Evolutionary conservation across 2,329 filamentous ascomycete genomes (phyloP).

Genomic region (Pestalotiopsis sp.): DNA sequence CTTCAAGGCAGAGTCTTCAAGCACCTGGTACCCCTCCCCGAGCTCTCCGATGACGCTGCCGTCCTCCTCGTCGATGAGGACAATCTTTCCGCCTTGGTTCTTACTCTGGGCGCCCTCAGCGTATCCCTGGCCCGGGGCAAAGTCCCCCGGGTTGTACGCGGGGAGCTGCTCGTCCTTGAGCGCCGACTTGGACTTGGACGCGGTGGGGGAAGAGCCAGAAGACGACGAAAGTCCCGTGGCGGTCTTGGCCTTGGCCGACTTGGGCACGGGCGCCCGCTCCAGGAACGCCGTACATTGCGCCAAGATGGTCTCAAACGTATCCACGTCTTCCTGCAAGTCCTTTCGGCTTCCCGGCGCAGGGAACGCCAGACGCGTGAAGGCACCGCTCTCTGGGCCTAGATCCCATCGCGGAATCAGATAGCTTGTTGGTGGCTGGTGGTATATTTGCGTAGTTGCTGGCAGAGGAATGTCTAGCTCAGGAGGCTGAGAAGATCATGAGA

Average conservation of each 20-base stretch:
- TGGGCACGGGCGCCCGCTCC: slow-evolving; percentile 74
- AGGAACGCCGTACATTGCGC: slow-evolving; percentile 98
- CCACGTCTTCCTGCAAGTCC: slow-evolving; percentile 85
- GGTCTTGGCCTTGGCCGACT: slow-evolving; percentile 34
- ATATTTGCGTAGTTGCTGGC: slow-evolving; percentile 95
- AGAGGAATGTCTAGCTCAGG: slow-evolving; percentile 93
- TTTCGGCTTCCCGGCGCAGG: slow-evolving; percentile 71
- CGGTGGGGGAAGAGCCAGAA: slow-evolving; percentile 27
- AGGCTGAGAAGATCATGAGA: slow-evolving; percentile 42
- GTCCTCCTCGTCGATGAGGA: slow-evolving; percentile 93
- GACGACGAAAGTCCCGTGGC: slow-evolving; percentile 24
- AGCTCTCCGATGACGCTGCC: slow-evolving; percentile 94
- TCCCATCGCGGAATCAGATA: slow-evolving; percentile 97
- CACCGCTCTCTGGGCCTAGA: slow-evolving; percentile 81
- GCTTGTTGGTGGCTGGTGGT: slow-evolving; percentile 89
- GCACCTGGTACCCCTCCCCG: slow-evolving; percentile 76
- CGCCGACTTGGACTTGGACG: slow-evolving; percentile 43
- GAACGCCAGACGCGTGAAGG: slow-evolving; percentile 93
- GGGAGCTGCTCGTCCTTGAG: slow-evolving; percentile 48
- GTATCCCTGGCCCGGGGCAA: slow-evolving; percentile 79
- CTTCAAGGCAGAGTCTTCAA: slow-evolving; percentile 75
- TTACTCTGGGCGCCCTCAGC: slow-evolving; percentile 63
- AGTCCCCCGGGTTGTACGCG: slow-evolving; percentile 81
- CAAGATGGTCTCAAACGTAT: slow-evolving; percentile 96
- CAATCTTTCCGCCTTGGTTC: slow-evolving; percentile 73